phyloP scores from a whole-genome alignment of 352 stramenopile species.

The Phytopythium litorale region DNA sequence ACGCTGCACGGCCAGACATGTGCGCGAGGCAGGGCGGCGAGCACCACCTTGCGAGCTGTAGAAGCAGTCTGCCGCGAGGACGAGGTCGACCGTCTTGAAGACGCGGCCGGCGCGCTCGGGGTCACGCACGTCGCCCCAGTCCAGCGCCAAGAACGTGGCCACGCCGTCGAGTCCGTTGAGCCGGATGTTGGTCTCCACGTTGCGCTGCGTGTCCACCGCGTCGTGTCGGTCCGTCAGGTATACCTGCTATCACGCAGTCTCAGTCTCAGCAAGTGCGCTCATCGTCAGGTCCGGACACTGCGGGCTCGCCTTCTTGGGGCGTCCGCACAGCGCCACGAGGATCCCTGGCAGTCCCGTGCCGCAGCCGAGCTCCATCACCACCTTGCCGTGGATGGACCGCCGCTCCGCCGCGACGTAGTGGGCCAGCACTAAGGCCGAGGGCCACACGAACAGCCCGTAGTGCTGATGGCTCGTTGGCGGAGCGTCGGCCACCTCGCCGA shows the following conservation, averaged over 20 bases:
- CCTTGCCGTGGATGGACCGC: conserved; percentile 22
- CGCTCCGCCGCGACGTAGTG: conserved; percentile 39
- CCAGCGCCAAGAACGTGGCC: conserved; percentile 37
- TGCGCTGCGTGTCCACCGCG: conserved; percentile 38
- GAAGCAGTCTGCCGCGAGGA: conserved; percentile 69
- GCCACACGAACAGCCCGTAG: conserved; percentile 70
- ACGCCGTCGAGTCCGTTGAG: conserved; percentile 33
- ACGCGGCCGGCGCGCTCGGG: conserved; percentile 19
- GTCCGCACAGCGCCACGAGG: conserved; percentile 37
- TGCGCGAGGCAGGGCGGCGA: background rate
- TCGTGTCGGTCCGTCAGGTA: conserved; percentile 53
- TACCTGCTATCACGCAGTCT: conserved; percentile 14
- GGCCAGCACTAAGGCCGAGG: conserved; percentile 45
- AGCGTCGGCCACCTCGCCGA: conserved; percentile 33
- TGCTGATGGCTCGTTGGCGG: conserved; percentile 42
- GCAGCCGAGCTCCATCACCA: conserved; percentile 61
- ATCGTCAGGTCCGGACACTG: background rate
- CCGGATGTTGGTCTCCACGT: conserved; percentile 47
- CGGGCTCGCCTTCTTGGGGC: conserved; percentile 16
- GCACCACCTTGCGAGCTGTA: conserved; percentile 53
- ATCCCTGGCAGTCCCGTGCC: conserved; percentile 66
- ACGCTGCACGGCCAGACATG: background rate
- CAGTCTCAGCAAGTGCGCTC: background rate
- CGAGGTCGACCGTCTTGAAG: conserved; percentile 35
- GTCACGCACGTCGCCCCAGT: conserved; percentile 41